Conservation (phyloP, 805 yeast genomes). For the Blastobotrys attinorum region DNA sequence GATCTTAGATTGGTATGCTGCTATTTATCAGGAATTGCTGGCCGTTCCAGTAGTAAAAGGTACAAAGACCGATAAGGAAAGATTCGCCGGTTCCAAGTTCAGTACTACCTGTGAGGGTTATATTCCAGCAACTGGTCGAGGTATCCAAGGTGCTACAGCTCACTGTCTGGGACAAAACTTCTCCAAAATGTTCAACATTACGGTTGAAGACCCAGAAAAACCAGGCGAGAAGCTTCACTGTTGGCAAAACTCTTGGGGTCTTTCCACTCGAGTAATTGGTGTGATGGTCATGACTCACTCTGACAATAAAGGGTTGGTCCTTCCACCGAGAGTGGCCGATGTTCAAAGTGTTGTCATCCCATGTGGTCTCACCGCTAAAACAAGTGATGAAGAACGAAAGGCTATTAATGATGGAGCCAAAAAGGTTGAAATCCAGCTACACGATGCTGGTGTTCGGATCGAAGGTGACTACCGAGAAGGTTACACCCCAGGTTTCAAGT, state of each 20-base stretch:
- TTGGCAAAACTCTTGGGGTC: constrained; percentile 98
- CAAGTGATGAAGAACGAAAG: constrained; percentile 66
- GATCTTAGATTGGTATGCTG: constrained; percentile 79
- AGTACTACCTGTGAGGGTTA: constrained; percentile 96
- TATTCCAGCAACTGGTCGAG: constrained; percentile 97
- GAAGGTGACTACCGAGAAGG: constrained; percentile 84
- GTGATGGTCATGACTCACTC: constrained; percentile 99
- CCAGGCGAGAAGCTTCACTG: constrained; percentile 82
- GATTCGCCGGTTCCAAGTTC: constrained; percentile 95
- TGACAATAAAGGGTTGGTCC: constrained; percentile 94
- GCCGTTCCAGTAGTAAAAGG: constrained; percentile 98
- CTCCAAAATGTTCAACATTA: constrained; percentile 94
- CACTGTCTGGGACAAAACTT: constrained; percentile 97
- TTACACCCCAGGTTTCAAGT: constrained; percentile 98
- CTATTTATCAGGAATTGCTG: constrained; percentile 79
- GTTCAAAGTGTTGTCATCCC: constrained; percentile 89
- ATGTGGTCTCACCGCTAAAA: constrained; percentile 86
- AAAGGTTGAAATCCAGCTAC: constrained; percentile 55
- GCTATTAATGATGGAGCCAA: constrained; percentile 64
- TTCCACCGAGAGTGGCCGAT: constrained; percentile 96
- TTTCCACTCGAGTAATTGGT: constrained; percentile 97
- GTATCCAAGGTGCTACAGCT: constrained; percentile 98
- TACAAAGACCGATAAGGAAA: constrained; percentile 92
- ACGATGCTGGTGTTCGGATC: constrained; percentile 59
- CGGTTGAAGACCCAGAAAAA: constrained; percentile 94